Percentiles rank a stretch among this genome's conserved stretches.
Conservation (phyloP, 1,284 basidiomycete species). For the Tremellales sp. region DNA sequence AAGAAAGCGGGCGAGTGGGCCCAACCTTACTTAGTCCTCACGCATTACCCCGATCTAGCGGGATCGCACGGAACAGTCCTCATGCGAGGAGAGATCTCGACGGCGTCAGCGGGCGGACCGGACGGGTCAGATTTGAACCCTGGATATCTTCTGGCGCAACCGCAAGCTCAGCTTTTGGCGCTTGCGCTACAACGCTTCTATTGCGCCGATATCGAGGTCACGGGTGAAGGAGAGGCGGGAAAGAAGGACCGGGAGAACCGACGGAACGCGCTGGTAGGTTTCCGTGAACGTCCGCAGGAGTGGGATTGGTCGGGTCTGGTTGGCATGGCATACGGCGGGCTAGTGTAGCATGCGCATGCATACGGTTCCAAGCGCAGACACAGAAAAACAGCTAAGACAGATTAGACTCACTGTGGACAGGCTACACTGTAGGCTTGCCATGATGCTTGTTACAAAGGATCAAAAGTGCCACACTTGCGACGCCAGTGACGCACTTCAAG, state of each 20-base stretch:
- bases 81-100: conserved; percentile 86
- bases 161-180: conserved; percentile 75
- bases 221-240: conserved; percentile 24
- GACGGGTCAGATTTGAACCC: conserved; percentile 32
- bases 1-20: conserved; percentile 82
- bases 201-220: conserved; percentile 28
- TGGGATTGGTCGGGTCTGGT: conserved; percentile 47
- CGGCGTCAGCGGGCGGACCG: conserved; percentile 42
- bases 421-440: no score
- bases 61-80: conserved; percentile 76
- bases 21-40: conserved; percentile 84
- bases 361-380: no score
- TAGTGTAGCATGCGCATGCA: conserved; percentile 18
- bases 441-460: no score
- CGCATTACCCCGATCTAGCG: conserved; percentile 86
- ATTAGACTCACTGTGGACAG: no score
- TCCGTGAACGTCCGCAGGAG: conserved; percentile 43
- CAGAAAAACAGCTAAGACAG: no score
- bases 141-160: conserved; percentile 64
- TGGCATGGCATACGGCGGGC: conserved; percentile 41
- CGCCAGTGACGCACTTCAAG: no score
- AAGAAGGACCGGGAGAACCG: conserved; percentile 35
- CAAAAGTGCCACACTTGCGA: no score
- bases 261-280: conserved; percentile 32
- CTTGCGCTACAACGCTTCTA: conserved; percentile 80